Conservation (phyloP, 768 basidiomycete species). For the Hericium rajendrae region DNA sequence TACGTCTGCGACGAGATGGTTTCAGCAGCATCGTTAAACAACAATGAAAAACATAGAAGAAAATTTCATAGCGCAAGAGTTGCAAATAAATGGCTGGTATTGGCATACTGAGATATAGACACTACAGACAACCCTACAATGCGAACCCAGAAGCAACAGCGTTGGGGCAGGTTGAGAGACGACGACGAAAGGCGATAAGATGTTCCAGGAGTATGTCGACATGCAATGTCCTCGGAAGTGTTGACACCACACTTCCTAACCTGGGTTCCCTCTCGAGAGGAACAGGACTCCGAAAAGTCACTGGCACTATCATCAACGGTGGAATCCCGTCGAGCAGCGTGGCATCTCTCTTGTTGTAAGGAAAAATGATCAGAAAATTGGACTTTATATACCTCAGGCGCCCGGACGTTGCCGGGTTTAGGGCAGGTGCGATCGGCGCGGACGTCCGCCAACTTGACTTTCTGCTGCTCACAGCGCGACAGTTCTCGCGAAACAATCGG, state of each 20-base stretch:
- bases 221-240: slow-evolving; percentile 44
- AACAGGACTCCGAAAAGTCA: slow-evolving; percentile 37
- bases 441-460: neutral
- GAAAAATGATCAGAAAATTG: neutral
- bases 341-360: slow-evolving; percentile 38
- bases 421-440: neutral
- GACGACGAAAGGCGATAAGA: slow-evolving; percentile 5
- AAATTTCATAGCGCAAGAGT: too few species aligned
- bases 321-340: slow-evolving; percentile 45
- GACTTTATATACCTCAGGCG: neutral
- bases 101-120: too few species aligned
- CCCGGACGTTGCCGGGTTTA: neutral
- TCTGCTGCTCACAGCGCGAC: neutral
- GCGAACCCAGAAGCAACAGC: too few species aligned
- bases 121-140: too few species aligned
- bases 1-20: too few species aligned
- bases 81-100: too few species aligned
- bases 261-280: slow-evolving; percentile 45
- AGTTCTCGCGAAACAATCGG: too few species aligned
- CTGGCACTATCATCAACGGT: slow-evolving; percentile 57
- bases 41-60: too few species aligned
- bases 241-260: slow-evolving; percentile 56
- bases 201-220: slow-evolving; percentile 51
- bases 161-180: neutral
- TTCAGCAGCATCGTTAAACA: too few species aligned